Evolutionary conservation across 352 stramenopile species (phyloP), one percentile per base, ranked within the genome.

Genomic region (Pythium periplocum): DNA sequence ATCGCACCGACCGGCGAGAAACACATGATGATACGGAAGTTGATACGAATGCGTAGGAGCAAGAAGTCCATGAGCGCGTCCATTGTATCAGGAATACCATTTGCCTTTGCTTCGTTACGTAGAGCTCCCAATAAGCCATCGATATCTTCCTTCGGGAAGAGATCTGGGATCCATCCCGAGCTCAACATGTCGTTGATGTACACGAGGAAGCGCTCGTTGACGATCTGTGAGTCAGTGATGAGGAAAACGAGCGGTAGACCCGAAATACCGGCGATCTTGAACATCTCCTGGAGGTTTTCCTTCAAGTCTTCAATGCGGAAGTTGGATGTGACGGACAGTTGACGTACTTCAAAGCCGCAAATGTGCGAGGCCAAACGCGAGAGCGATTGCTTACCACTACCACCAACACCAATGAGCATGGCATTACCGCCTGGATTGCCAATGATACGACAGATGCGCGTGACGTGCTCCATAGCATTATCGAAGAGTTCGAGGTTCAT

Each of bases 401-500:
- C 96, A 33, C 96, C 96, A 35, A 99, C 96, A 38, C 96, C 96
- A 48, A 99, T 98, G 31, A 99, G 82, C 92, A 99, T 98, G 3
- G 94, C 94, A 59, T 98, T 98, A 46, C 96, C 96, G 50, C 90
- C 92, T 17, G 95, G 94, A 66, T 97, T 98, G 34, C 95, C 85
- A 55, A 99, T 98, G 61, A 98, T 98, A 26, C 96, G 87, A 53
- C 89, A 96, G 45, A 99, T 98, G 35, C 96, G 87, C 26, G 94
- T 98, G 39, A 99, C 82, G 64, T 99, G 96, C 60, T 96, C 83
- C 81, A 99, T 98, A 8, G 96, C 96, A 55, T 98, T 96, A 64
- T 98, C 88, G 51, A 99, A 99, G 0, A 99, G 78, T 46, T 98
- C 96, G 2, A 99, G 69, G 59, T 99, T 97, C 96, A 99, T 99